Percentiles rank a stretch among this genome's conserved stretches.
Evolutionary conservation across 352 stramenopile species (phyloP).

Genomic region (Globisporangium acanthophoron): DNA sequence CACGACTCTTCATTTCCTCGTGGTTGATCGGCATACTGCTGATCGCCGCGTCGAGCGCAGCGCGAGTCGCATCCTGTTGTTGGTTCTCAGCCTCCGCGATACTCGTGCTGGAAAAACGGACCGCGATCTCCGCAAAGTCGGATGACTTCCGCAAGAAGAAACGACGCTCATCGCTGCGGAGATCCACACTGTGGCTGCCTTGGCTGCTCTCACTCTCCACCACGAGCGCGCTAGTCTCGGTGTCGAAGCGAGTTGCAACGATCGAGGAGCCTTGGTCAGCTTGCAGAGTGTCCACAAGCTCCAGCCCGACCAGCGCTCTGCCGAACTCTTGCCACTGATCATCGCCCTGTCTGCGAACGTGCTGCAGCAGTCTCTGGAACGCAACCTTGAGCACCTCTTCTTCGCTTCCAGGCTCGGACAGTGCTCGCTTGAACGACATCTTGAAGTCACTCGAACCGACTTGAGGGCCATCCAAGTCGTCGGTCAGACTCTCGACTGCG

Average conservation of each 20-base stretch:
- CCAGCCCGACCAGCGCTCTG: conserved; percentile 7
- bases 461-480: neutral
- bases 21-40: conserved; percentile 1
- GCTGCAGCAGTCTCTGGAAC: conserved; percentile 30
- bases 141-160: conserved; percentile 8
- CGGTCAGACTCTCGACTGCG: neutral
- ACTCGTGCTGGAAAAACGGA: conserved; percentile 5
- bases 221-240: conserved; percentile 1
- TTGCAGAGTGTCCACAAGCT: conserved; percentile 3
- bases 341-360: conserved; percentile 11
- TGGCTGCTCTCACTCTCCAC: conserved; percentile 2
- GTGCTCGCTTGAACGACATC: conserved; percentile 20
- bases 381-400: conserved; percentile 16
- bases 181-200: neutral
- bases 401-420: conserved; percentile 20
- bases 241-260: conserved; percentile 3
- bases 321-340: conserved; percentile 6
- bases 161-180: neutral
- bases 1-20: neutral
- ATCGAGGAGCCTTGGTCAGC: neutral
- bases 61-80: conserved; percentile 9
- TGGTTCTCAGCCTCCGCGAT: conserved; percentile 1
- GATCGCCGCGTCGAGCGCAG: conserved; percentile 8
- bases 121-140: conserved; percentile 8
- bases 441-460: conserved; percentile 10